A percentile compares a stretch with the other conserved stretches of the same genome.
These are phyloP conservation scores for Aspergillus sparsus DNA, from an alignment of 495 filamentous ascomycete genomes.

Conservation along the genomic window DNA sequence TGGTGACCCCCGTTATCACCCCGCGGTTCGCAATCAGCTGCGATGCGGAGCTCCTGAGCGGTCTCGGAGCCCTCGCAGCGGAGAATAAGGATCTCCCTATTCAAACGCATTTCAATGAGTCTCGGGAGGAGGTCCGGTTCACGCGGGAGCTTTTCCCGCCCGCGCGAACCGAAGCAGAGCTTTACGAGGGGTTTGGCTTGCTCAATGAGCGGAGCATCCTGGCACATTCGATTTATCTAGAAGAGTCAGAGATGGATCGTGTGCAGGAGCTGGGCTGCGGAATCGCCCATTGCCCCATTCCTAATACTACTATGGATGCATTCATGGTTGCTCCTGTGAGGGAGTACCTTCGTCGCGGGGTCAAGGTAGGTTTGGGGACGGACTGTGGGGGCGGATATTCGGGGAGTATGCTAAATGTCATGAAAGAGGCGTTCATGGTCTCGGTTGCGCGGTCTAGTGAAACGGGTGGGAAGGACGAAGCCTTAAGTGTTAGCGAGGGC, in stretches of 20 bases:
- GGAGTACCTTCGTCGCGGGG: conserved; percentile 54
- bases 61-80: conserved; percentile 52
- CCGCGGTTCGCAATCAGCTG: conserved; percentile 67
- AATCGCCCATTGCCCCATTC: conserved; percentile 63
- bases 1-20: conserved; percentile 61
- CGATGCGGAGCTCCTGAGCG: conserved; percentile 49
- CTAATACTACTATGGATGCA: conserved; percentile 60
- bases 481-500: conserved; percentile 52
- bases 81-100: conserved; percentile 56
- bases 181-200: conserved; percentile 56
- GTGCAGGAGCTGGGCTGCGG: conserved; percentile 53
- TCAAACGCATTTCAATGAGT: conserved; percentile 68
- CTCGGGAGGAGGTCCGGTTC: conserved; percentile 53
- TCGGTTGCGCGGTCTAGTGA: conserved; percentile 54
- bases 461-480: conserved; percentile 48
- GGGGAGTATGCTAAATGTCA: conserved; percentile 58
- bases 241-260: conserved; percentile 52
- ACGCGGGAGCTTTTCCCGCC: conserved; percentile 55
- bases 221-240: conserved; percentile 63
- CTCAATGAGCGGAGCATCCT: conserved; percentile 59
- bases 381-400: conserved; percentile 68
- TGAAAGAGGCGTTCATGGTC: conserved; percentile 62
- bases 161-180: conserved; percentile 53
- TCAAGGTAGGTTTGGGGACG: conserved; percentile 68
- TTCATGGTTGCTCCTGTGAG: conserved; percentile 62